Evolutionary conservation across 2,329 filamentous ascomycete species (phyloP).

Genomic region (Aureobasidium pullulans): DNA sequence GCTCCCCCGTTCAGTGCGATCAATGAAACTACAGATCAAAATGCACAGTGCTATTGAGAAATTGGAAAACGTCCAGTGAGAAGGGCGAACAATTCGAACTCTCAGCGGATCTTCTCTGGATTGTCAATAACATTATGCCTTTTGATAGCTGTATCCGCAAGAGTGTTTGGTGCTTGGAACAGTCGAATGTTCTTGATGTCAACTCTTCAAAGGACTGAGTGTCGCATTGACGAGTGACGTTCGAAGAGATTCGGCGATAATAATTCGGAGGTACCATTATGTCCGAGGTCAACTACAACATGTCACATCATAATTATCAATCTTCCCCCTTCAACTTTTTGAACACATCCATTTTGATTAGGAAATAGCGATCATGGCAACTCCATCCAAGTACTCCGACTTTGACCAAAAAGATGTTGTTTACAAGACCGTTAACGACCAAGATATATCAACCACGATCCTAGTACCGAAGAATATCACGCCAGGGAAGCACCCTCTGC

Average conservation of each 20-base stretch:
- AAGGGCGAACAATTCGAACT: no score
- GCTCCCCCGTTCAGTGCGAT: no score
- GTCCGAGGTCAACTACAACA: neutral
- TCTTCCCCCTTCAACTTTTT: neutral
- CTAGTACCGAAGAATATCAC: constrained; percentile 32
- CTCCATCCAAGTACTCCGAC: constrained; percentile 25
- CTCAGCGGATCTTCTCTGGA: no score
- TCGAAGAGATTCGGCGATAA: neutral
- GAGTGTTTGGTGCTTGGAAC: no score
- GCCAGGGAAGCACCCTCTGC: constrained; percentile 29
- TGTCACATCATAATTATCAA: neutral
- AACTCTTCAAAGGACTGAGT: no score
- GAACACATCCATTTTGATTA: neutral
- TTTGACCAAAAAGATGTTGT: constrained; percentile 34
- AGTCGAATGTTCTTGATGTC: no score
- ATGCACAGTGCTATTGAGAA: no score
- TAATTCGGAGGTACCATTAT: neutral
- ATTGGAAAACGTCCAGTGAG: no score
- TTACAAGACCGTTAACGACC: constrained; percentile 35
- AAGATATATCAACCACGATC: constrained; percentile 32
- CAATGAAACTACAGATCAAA: no score
- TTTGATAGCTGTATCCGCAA: no score
- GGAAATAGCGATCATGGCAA: neutral
- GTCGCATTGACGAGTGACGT: neutral
- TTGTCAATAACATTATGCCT: no score